phyloP scores from a whole-genome alignment of 768 basidiomycete species.

The Suillus fuscotomentosus region DNA sequence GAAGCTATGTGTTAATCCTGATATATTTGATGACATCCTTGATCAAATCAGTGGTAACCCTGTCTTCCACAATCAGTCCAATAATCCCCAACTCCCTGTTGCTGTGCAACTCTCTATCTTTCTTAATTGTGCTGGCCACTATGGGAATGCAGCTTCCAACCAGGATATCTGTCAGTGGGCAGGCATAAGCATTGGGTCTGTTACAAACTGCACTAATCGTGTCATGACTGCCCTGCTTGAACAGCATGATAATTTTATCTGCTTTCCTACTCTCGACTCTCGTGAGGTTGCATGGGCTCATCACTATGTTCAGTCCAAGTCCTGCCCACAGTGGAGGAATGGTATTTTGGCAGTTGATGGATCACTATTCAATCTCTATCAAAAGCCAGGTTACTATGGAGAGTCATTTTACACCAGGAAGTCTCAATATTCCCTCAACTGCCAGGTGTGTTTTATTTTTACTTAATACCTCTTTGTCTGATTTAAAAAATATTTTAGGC shows the following conservation, averaged over 20 bases:
- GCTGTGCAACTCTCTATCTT: constrained; percentile 26
- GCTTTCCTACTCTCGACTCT: not conserved
- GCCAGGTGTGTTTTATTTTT: constrained; percentile 10
- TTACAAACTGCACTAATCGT: constrained; percentile 16
- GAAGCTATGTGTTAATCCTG: constrained; percentile 24
- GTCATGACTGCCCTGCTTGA: constrained; percentile 14
- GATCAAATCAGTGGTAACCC: constrained; percentile 15
- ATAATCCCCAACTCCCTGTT: constrained; percentile 24
- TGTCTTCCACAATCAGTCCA: constrained; percentile 22
- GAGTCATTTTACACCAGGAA: constrained; percentile 16
- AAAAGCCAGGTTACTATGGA: not conserved
- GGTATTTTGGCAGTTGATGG: constrained; percentile 40
- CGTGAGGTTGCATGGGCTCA: not conserved
- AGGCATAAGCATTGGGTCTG: constrained; percentile 14
- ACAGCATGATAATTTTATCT: constrained; percentile 12
- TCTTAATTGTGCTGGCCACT: not conserved
- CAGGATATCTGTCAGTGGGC: constrained; percentile 17
- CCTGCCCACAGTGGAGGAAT: constrained; percentile 34
- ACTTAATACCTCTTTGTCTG: not conserved
- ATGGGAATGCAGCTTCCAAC: not conserved
- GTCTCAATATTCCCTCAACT: constrained; percentile 16
- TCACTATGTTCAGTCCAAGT: constrained; percentile 33
- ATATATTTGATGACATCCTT: constrained; percentile 22
- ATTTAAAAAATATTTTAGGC: not conserved
- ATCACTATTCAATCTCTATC: constrained; percentile 19